These are phyloP conservation scores for Cyclanthera cordifolia DNA, from an alignment of 306 rosid genomes.

Conservation along the genomic window DNA sequence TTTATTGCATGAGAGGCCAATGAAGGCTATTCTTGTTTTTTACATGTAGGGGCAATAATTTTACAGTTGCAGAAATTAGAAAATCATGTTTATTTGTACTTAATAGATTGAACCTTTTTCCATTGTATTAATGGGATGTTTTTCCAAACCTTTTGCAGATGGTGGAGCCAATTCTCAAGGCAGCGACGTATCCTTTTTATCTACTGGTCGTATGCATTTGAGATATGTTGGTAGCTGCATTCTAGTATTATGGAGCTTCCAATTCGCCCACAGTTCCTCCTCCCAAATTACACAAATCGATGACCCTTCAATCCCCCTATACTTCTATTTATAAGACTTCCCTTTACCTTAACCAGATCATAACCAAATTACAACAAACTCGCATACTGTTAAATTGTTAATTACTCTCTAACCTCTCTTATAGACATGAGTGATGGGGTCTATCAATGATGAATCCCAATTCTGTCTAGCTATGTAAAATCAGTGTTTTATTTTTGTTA, in stretches of 20 bases:
- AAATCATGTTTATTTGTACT: background rate
- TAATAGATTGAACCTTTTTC: background rate
- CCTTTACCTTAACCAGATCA: too few species aligned
- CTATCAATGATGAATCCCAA: background rate
- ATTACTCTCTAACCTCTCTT: too few species aligned
- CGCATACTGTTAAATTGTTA: too few species aligned
- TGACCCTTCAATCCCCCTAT: too few species aligned
- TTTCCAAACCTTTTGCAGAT: constrained; percentile 46
- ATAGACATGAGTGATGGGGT: too few species aligned
- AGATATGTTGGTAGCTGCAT: too few species aligned
- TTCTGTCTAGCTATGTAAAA: background rate
- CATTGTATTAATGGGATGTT: background rate
- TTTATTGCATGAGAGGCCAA: background rate
- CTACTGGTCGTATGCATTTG: background rate
- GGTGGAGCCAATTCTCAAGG: constrained; percentile 82
- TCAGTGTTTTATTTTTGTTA: background rate
- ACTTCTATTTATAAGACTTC: too few species aligned
- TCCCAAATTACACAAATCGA: too few species aligned
- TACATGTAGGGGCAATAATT: background rate
- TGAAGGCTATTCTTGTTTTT: background rate
- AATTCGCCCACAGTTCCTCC: too few species aligned
- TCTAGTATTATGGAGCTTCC: too few species aligned
- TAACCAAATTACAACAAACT: too few species aligned
- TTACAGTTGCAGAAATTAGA: background rate
- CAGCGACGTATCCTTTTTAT: constrained; percentile 68